Conservation (phyloP, 768 basidiomycete species). For the Coprinellus micaceus region DNA sequence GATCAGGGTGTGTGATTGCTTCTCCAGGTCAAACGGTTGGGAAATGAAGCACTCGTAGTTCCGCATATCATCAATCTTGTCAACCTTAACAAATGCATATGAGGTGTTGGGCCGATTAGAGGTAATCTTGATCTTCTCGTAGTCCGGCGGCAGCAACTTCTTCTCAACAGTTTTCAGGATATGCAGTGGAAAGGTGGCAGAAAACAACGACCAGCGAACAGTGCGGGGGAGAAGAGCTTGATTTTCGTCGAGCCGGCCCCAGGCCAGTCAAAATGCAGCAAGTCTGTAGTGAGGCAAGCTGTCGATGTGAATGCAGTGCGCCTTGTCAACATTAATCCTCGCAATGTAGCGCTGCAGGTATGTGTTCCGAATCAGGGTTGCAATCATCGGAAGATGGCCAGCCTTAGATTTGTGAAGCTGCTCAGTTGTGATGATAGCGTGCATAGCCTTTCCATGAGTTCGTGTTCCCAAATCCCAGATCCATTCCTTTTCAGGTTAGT, state of each 20-base stretch:
- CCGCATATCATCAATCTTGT: conserved; percentile 14
- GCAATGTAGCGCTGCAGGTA: background rate
- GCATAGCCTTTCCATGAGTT: too few species aligned
- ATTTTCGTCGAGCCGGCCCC: conserved; percentile 16
- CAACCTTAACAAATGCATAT: conserved; percentile 25
- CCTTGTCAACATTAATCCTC: conserved; percentile 22
- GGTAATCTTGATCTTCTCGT: conserved; percentile 14
- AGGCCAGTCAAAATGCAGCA: conserved; percentile 22
- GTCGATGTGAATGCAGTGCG: conserved; percentile 18
- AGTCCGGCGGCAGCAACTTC: conserved; percentile 13
- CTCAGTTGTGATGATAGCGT: background rate
- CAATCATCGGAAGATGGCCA: background rate
- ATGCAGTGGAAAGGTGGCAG: conserved; percentile 21
- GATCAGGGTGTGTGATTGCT: conserved; percentile 19
- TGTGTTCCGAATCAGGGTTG: background rate
- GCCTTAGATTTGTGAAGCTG: background rate
- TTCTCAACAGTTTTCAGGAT: conserved; percentile 18
- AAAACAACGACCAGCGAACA: conserved; percentile 14
- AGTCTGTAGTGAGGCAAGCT: conserved; percentile 19
- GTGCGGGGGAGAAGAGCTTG: conserved; percentile 12
- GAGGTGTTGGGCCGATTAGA: conserved; percentile 27
- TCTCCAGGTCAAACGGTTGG: conserved; percentile 8
- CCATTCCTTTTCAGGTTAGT: too few species aligned
- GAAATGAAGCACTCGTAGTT: conserved; percentile 26
- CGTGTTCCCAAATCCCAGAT: too few species aligned